Base-by-base conservation (phyloP, 495 filamentous ascomycete species). In the Sordaria brevicollis region DNA sequence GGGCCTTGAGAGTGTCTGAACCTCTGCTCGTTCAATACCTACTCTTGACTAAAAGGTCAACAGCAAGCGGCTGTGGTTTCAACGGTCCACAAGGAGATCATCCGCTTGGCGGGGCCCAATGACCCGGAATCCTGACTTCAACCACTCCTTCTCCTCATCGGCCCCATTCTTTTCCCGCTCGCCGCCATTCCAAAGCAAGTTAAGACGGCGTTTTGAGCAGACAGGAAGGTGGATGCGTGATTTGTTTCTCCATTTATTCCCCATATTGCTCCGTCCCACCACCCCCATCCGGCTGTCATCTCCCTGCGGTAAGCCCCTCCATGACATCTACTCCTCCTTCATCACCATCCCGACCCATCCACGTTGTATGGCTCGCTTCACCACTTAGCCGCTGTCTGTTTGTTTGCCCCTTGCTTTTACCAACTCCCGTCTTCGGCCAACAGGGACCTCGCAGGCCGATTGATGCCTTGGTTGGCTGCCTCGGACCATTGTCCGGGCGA, bases 401-500 rank as follows among this genome's bases (percentile, higher is more conserved):
- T 38, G 67, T 41, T 66, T 49, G 35, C 36, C 65, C 43, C n/a
- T 35, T 35, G 62, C 62, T 49, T 67, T 36, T 13, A 34, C 21
- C 35, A 29, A 31, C 21, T 57, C 11, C 21, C 49, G 25, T 57
- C 49, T 31, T 57, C 25, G 21, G 21, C 49, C 49, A 57, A 31
- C 49, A 57, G 49, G 25, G 31, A 57, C 49, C 25, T 11, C 25
- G 10, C 4, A 8, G 25, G 49, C 49, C 31, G 49, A 17, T 57
- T 57, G 49, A 17, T 57, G 37, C 65, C 35, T 66, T 62, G 49
- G 49, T 62, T 65, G 35, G 19, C 62, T 35, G 35, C 34, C 65
- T 79, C 77, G 78, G 79, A 75, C 73, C 76, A 80, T 81, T 79
- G 74, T 79, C 77, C 65, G 72, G 68, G 73, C 80, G 79, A 82